Evolutionary conservation across 2,329 filamentous ascomycete genomes (phyloP).

Genomic region (Truncatella angustata): DNA sequence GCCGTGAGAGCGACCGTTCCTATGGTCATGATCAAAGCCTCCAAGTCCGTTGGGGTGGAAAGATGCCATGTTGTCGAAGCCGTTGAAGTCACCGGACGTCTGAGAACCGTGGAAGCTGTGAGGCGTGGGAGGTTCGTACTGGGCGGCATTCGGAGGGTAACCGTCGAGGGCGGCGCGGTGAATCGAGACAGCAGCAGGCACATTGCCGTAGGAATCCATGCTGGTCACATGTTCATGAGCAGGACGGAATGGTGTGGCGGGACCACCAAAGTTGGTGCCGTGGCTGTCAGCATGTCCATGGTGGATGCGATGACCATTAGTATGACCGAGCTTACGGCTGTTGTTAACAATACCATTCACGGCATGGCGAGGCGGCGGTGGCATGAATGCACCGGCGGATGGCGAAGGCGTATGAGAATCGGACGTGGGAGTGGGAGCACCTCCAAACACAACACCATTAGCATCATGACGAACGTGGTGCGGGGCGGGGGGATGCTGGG

Average conservation of each 20-base stretch:
- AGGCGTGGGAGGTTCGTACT: constrained; percentile 53
- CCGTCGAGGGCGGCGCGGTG: constrained; percentile 30
- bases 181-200: constrained; percentile 17
- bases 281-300: constrained; percentile 25
- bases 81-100: constrained; percentile 46
- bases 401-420: constrained; percentile 59
- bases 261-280: constrained; percentile 22
- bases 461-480: constrained; percentile 38
- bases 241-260: constrained; percentile 24
- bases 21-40: constrained; percentile 5
- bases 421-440: constrained; percentile 41
- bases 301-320: constrained; percentile 19
- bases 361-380: constrained; percentile 35
- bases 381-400: constrained; percentile 45
- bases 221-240: constrained; percentile 22
- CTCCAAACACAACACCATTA: constrained; percentile 53
- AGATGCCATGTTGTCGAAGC: constrained; percentile 36
- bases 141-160: constrained; percentile 30
- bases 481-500: constrained; percentile 23
- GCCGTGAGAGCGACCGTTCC: constrained; percentile 14
- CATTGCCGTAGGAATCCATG: constrained; percentile 24
- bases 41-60: constrained; percentile 36
- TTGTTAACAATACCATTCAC: constrained; percentile 24
- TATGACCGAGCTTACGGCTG: constrained; percentile 9
- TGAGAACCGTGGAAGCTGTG: constrained; percentile 64